These are phyloP conservation scores for Marasmius fiardii DNA, from an alignment of 1,284 basidiomycete genomes.

Conservation along the genomic window DNA sequence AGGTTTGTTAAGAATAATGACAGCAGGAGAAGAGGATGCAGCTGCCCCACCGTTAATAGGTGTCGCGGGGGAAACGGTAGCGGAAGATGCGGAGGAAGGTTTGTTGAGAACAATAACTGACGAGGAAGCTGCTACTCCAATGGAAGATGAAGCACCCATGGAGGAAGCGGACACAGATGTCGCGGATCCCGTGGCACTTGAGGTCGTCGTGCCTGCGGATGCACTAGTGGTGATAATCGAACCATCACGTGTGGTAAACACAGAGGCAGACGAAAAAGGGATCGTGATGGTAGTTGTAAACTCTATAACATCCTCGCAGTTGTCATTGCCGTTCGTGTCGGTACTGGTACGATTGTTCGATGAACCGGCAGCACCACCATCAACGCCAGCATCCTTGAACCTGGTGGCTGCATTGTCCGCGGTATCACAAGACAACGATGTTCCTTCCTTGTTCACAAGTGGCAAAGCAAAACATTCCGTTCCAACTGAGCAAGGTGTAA, in stretches of 20 bases:
- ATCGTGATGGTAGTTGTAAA: neutral
- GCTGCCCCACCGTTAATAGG: neutral
- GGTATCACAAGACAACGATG: conserved; percentile 44
- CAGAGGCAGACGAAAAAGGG: neutral
- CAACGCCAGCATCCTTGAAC: conserved; percentile 43
- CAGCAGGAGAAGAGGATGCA: neutral
- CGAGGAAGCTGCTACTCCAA: neutral
- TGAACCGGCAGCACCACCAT: conserved; percentile 39
- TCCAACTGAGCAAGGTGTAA: conserved; percentile 31
- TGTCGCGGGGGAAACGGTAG: neutral
- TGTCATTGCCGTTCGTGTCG: conserved; percentile 2
- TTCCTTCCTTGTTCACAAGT: conserved; percentile 47
- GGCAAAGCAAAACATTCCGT: conserved; percentile 50
- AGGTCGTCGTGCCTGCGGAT: too few relatives aligned
- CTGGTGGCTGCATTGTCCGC: conserved; percentile 36
- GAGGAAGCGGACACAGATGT: too few relatives aligned
- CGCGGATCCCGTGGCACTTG: too few relatives aligned
- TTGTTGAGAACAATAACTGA: neutral
- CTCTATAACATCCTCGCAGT: neutral
- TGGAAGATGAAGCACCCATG: neutral
- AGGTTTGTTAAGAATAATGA: neutral
- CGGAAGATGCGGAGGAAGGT: neutral
- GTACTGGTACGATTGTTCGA: conserved; percentile 7
- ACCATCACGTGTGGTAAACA: neutral
- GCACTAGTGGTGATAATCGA: neutral